phyloP scores from a whole-genome alignment of 495 filamentous ascomycete genomes.

The Penicillium simplicissimum region DNA sequence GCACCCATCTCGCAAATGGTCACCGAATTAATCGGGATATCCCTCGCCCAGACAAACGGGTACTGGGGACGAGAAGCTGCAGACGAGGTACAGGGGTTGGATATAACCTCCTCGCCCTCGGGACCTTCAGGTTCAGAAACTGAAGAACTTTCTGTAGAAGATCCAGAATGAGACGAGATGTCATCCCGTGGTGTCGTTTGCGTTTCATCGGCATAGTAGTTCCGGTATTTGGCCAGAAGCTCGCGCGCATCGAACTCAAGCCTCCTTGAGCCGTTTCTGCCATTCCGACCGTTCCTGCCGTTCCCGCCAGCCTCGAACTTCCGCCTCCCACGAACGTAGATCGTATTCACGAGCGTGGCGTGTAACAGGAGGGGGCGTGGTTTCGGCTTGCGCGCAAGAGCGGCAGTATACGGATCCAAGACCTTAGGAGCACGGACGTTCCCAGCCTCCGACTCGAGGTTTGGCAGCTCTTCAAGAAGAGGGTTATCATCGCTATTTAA shows the following conservation, averaged over 20 bases:
- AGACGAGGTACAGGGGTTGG: neutral
- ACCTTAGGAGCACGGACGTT: neutral
- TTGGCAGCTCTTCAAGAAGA: slow-evolving; percentile 4
- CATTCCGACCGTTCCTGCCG: slow-evolving; percentile 26
- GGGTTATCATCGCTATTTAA: neutral
- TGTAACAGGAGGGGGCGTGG: slow-evolving; percentile 72
- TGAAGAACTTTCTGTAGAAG: neutral
- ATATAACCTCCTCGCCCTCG: neutral
- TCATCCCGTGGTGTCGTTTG: slow-evolving; percentile 19
- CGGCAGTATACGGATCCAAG: slow-evolving; percentile 12
- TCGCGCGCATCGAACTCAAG: slow-evolving; percentile 44
- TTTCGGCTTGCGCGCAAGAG: slow-evolving; percentile 26
- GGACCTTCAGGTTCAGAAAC: neutral
- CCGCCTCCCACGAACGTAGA: slow-evolving; percentile 60
- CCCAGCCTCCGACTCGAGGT: neutral
- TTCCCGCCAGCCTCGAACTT: slow-evolving; percentile 23
- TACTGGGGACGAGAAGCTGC: neutral
- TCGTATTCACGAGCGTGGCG: slow-evolving; percentile 84
- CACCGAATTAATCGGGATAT: slow-evolving; percentile 61
- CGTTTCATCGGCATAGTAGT: slow-evolving; percentile 37
- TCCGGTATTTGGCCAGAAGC: slow-evolving; percentile 31
- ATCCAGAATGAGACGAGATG: neutral
- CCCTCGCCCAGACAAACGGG: slow-evolving; percentile 60
- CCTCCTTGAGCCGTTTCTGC: slow-evolving; percentile 31
- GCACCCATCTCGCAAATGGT: slow-evolving; percentile 80